Evolutionary conservation across 1,284 basidiomycete species (phyloP).

Genomic region (Hypsizygus ulmarius): DNA sequence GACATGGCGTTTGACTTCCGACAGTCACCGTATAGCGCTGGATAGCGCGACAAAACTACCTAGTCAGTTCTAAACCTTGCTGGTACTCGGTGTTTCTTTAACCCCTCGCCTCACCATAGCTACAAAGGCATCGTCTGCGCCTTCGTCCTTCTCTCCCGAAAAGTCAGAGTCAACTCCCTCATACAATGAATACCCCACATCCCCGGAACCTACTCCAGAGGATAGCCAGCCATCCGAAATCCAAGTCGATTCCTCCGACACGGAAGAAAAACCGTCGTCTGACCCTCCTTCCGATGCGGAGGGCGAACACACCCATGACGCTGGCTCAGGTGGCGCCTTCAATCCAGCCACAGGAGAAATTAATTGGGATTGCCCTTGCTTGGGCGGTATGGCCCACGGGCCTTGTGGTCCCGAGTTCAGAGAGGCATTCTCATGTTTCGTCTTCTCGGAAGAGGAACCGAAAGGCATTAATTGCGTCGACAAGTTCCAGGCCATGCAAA

Average conservation of each 20-base stretch:
- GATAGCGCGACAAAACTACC: slow-evolving; percentile 32
- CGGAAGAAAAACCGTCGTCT: slow-evolving; percentile 10
- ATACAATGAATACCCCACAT: neutral
- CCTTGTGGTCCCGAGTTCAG: slow-evolving; percentile 95
- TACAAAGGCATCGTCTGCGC: neutral
- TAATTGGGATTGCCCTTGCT: slow-evolving; percentile 97
- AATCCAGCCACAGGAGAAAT: slow-evolving; percentile 97
- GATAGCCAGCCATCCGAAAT: neutral
- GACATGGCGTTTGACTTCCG: slow-evolving; percentile 40
- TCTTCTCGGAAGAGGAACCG: slow-evolving; percentile 91
- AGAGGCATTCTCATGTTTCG: slow-evolving; percentile 96
- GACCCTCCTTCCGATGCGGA: slow-evolving; percentile 21
- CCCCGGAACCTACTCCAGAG: neutral
- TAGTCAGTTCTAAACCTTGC: slow-evolving; percentile 20
- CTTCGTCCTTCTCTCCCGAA: neutral
- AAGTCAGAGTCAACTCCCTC: neutral
- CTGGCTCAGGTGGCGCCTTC: slow-evolving; percentile 54
- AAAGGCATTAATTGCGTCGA: slow-evolving; percentile 99
- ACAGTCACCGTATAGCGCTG: slow-evolving; percentile 41
- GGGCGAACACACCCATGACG: slow-evolving; percentile 26
- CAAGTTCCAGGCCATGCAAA: slow-evolving; percentile 97
- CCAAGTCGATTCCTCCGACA: slow-evolving; percentile 6
- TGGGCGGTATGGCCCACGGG: slow-evolving; percentile 98
- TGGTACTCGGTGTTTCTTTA: neutral
- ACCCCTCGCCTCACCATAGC: neutral